phyloP scores from a whole-genome alignment of 768 basidiomycete species.

The Trametes coccinea region DNA sequence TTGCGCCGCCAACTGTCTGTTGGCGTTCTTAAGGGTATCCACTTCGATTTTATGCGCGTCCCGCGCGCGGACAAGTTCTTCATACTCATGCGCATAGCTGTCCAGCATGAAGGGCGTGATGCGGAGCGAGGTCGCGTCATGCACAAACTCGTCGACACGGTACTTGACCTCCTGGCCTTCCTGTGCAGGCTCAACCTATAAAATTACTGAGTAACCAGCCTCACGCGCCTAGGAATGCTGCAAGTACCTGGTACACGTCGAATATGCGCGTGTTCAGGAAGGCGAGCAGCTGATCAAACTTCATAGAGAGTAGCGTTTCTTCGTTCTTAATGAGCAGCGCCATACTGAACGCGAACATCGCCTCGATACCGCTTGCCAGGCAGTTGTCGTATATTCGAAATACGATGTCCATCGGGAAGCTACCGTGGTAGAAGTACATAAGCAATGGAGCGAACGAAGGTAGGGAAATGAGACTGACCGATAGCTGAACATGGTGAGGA shows the following conservation, averaged over 20 bases:
- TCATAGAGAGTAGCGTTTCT: slow-evolving; percentile 69
- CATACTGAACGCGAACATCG: slow-evolving; percentile 93
- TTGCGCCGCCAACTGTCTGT: slow-evolving; percentile 72
- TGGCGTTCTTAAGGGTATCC: slow-evolving; percentile 78
- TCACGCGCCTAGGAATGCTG: background rate
- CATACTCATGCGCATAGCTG: slow-evolving; percentile 84
- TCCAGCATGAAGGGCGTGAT: slow-evolving; percentile 98
- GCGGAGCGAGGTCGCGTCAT: slow-evolving; percentile 79
- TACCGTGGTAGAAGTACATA: slow-evolving; percentile 30
- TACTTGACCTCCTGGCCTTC: slow-evolving; percentile 41
- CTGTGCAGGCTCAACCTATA: slow-evolving; percentile 1
- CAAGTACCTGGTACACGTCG: slow-evolving; percentile 70
- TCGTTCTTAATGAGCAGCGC: slow-evolving; percentile 88
- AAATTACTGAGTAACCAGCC: background rate
- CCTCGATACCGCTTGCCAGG: slow-evolving; percentile 95
- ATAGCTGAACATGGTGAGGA: slow-evolving; percentile 95
- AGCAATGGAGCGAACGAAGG: background rate
- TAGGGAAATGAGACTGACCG: slow-evolving; percentile 48
- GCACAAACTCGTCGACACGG: slow-evolving; percentile 79
- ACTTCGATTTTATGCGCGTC: slow-evolving; percentile 86
- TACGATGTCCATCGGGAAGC: slow-evolving; percentile 92
- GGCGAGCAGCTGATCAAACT: slow-evolving; percentile 87
- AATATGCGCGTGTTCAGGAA: slow-evolving; percentile 83
- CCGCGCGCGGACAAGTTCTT: slow-evolving; percentile 71
- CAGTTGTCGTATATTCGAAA: slow-evolving; percentile 97